Percentiles rank a stretch among this genome's conserved stretches.
These are phyloP conservation scores for Xylaria flabelliformis DNA, from an alignment of 495 filamentous ascomycete genomes.

Conservation along the genomic window DNA sequence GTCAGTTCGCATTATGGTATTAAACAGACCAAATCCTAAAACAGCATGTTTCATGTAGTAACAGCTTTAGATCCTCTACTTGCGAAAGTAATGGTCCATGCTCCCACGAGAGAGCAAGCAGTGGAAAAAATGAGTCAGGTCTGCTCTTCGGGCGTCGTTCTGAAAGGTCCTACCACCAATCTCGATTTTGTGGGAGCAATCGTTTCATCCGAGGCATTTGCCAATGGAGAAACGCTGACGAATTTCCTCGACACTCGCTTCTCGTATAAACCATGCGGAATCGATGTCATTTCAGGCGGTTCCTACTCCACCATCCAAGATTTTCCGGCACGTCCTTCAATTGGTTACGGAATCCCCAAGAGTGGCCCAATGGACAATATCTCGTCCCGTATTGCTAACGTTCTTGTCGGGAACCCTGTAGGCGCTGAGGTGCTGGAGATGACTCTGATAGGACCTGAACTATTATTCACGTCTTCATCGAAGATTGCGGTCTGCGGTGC, in stretches of 20 bases:
- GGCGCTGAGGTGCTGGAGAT: constrained; percentile 64
- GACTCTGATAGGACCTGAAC: constrained; percentile 64
- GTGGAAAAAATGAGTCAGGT: constrained; percentile 54
- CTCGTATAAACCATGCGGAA: constrained; percentile 54
- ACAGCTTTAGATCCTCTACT: constrained; percentile 60
- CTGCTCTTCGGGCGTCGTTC: constrained; percentile 32
- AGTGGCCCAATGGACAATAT: constrained; percentile 64
- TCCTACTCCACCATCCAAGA: constrained; percentile 66
- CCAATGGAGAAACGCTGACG: constrained; percentile 58
- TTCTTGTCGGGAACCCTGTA: constrained; percentile 61
- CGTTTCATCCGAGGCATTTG: constrained; percentile 48
- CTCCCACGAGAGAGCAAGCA: constrained; percentile 45
- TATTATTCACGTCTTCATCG: constrained; percentile 58
- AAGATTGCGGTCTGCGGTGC: constrained; percentile 61
- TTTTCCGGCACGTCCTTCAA: constrained; percentile 60
- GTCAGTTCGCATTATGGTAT: constrained; percentile 63
- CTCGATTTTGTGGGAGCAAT: constrained; percentile 60
- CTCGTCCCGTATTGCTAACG: constrained; percentile 61
- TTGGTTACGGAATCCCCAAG: constrained; percentile 58
- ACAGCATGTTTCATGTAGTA: not conserved
- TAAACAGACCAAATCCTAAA: constrained; percentile 10
- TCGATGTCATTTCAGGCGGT: constrained; percentile 64
- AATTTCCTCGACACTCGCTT: constrained; percentile 58
- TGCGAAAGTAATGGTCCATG: constrained; percentile 66
- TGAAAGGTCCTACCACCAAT: constrained; percentile 63